Percentiles rank a stretch among this genome's conserved stretches.
Evolutionary conservation across 1,284 basidiomycete species (phyloP).

Genomic region (Porogramme epimiltina): DNA sequence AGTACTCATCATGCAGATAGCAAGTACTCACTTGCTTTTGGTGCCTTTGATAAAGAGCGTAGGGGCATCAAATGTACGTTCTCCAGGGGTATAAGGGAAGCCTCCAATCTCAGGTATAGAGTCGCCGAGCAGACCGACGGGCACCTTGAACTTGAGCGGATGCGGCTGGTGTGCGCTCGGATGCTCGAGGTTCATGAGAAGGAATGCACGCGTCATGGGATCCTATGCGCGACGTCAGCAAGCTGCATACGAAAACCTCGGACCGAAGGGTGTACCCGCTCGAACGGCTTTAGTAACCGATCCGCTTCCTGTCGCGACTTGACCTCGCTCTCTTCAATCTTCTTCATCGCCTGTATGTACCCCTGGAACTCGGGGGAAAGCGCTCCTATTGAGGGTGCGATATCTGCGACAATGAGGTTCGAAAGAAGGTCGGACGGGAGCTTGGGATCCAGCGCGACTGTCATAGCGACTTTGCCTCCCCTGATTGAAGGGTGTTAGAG

Average conservation of each 20-base stretch:
- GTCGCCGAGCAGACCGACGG: slow-evolving; percentile 64
- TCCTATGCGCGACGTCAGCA: slow-evolving; percentile 48
- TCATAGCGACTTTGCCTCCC: slow-evolving; percentile 89
- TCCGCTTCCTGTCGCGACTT: slow-evolving; percentile 67
- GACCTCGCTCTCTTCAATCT: slow-evolving; percentile 58
- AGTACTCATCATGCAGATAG: not conserved
- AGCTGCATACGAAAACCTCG: not conserved
- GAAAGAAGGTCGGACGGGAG: slow-evolving; percentile 51
- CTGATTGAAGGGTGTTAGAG: slow-evolving; percentile 39
- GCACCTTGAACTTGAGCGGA: slow-evolving; percentile 68
- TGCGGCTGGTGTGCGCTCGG: slow-evolving; percentile 29
- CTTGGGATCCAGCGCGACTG: slow-evolving; percentile 64
- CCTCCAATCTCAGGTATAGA: slow-evolving; percentile 69
- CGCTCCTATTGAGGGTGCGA: slow-evolving; percentile 67
- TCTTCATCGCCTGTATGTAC: slow-evolving; percentile 74
- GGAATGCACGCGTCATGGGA: slow-evolving; percentile 69
- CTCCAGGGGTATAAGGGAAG: slow-evolving; percentile 70
- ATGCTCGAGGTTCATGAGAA: slow-evolving; percentile 77
- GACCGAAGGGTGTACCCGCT: no score
- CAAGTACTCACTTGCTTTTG: slow-evolving; percentile 60
- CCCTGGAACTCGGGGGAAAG: slow-evolving; percentile 66
- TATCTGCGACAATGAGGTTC: slow-evolving; percentile 80
- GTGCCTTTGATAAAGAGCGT: slow-evolving; percentile 81
- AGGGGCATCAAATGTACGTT: slow-evolving; percentile 59
- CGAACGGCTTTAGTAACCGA: slow-evolving; percentile 60